These are phyloP conservation scores for Saccharomyces hybrid DNA, from an alignment of 1,139 yeast genomes.

Conservation along the genomic window DNA sequence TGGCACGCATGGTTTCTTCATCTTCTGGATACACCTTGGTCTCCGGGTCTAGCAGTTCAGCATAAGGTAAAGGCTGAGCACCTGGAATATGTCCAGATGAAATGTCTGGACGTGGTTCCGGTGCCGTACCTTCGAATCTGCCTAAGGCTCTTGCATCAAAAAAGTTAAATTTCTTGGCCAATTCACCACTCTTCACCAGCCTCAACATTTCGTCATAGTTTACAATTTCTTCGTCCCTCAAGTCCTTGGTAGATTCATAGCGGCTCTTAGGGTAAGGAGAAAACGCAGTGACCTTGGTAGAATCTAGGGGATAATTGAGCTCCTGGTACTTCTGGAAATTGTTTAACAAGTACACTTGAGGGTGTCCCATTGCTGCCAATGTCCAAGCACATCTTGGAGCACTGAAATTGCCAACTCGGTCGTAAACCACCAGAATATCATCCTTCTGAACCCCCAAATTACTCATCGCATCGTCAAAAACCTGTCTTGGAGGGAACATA, in stretches of 20 bases:
- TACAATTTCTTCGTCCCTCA: slow-evolving; percentile 58
- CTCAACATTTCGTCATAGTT: slow-evolving; percentile 40
- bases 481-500: slow-evolving; percentile 64
- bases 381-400: slow-evolving; percentile 93
- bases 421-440: slow-evolving; percentile 76
- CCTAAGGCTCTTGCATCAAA: slow-evolving; percentile 81
- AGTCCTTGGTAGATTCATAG: slow-evolving; percentile 43
- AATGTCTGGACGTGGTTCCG: slow-evolving; percentile 85
- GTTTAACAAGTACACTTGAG: slow-evolving; percentile 58
- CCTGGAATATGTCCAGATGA: slow-evolving; percentile 88
- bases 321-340: slow-evolving; percentile 50
- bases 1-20: slow-evolving; percentile 13
- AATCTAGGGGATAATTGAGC: slow-evolving; percentile 37
- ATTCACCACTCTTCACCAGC: slow-evolving; percentile 42
- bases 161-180: slow-evolving; percentile 43
- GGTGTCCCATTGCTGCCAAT: slow-evolving; percentile 68
- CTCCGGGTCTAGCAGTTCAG: slow-evolving; percentile 44
- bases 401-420: slow-evolving; percentile 74
- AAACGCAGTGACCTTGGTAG: slow-evolving; percentile 14
- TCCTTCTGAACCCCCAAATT: slow-evolving; percentile 36
- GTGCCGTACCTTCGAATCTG: slow-evolving; percentile 68
- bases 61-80: slow-evolving; percentile 70
- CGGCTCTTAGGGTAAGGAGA: slow-evolving; percentile 36
- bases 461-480: slow-evolving; percentile 49
- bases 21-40: slow-evolving; percentile 38